Evolutionary conservation across 2,329 filamentous ascomycete species (phyloP).

Genomic region (Clathrospora elynae): DNA sequence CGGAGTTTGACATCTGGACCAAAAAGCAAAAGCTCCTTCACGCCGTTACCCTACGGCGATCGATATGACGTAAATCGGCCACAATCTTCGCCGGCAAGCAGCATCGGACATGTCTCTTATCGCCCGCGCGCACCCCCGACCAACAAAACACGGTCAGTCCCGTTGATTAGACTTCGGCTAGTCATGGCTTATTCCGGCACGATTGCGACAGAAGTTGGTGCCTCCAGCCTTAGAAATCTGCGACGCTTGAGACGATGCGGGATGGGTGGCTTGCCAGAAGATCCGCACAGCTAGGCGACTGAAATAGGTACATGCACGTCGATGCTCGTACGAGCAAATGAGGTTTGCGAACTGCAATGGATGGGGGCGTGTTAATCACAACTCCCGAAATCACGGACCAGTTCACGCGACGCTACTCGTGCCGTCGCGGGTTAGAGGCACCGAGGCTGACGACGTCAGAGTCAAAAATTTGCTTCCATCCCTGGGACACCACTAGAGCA

Average conservation of each 20-base stretch:
- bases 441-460: slow-evolving; percentile 12
- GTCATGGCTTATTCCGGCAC: slow-evolving; percentile 11
- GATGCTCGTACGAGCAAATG: background rate
- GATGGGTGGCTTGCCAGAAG: slow-evolving; percentile 2
- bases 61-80: too few relatives aligned
- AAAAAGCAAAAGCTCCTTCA: too few relatives aligned
- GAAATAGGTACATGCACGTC: background rate
- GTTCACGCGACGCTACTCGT: slow-evolving; percentile 6
- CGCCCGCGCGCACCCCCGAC: too few relatives aligned
- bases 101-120: too few relatives aligned
- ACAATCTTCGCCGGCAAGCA: too few relatives aligned
- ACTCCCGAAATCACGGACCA: slow-evolving; percentile 8
- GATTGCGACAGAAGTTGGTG: background rate
- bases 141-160: too few relatives aligned
- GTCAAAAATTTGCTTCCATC: slow-evolving; percentile 2
- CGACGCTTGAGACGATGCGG: background rate
- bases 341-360: background rate
- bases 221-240: background rate
- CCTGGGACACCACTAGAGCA: background rate
- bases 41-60: too few relatives aligned
- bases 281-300: background rate
- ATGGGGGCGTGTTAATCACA: background rate
- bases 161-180: too few relatives aligned
- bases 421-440: slow-evolving; percentile 10
- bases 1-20: too few relatives aligned